A percentile compares a stretch with the other conserved stretches of the same genome.
Evolutionary conservation across 2,329 filamentous ascomycete genomes (phyloP).

Genomic region (Tolypocladium nubicola): DNA sequence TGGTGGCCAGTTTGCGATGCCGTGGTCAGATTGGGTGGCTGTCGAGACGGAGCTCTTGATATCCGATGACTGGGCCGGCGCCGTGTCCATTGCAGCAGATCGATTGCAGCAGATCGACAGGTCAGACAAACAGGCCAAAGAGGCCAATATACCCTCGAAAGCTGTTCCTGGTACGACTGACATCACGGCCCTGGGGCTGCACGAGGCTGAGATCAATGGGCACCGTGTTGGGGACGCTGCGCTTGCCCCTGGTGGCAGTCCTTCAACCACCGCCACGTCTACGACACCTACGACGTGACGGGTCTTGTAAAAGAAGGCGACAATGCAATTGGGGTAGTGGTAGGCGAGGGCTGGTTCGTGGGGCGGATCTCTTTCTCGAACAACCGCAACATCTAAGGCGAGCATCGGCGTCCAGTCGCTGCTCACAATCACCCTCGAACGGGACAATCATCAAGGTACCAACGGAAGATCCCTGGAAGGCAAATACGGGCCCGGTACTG

Average conservation of each 20-base stretch:
- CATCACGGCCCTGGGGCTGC: conserved; percentile 34
- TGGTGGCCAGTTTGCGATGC: conserved; percentile 13
- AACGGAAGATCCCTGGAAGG: conserved; percentile 28
- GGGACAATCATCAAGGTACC: conserved; percentile 15
- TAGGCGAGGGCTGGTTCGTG: conserved; percentile 40
- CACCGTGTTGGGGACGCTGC: conserved; percentile 25
- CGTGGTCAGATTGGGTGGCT: conserved; percentile 15
- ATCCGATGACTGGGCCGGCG: conserved; percentile 18
- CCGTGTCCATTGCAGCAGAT: conserved; percentile 18
- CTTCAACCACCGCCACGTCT: conserved; percentile 32
- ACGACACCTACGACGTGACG: conserved; percentile 42
- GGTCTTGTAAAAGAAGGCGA: conserved; percentile 23
- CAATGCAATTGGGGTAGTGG: conserved; percentile 24
- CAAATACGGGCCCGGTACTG: conserved; percentile 19
- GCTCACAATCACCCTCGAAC: conserved; percentile 23
- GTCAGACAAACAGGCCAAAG: conserved; percentile 16
- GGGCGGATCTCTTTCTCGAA: conserved; percentile 23
- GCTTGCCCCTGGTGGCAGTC: conserved; percentile 35
- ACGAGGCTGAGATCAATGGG: conserved; percentile 37
- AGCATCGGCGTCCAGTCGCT: conserved; percentile 27
- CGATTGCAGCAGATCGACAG: too few species aligned
- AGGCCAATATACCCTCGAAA: conserved; percentile 22
- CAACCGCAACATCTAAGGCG: conserved; percentile 22
- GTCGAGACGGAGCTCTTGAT: conserved; percentile 25
- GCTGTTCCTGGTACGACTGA: conserved; percentile 27